Conservation (phyloP, 371 early-diverging fungal genomes). For the Mucor velutinosus region DNA sequence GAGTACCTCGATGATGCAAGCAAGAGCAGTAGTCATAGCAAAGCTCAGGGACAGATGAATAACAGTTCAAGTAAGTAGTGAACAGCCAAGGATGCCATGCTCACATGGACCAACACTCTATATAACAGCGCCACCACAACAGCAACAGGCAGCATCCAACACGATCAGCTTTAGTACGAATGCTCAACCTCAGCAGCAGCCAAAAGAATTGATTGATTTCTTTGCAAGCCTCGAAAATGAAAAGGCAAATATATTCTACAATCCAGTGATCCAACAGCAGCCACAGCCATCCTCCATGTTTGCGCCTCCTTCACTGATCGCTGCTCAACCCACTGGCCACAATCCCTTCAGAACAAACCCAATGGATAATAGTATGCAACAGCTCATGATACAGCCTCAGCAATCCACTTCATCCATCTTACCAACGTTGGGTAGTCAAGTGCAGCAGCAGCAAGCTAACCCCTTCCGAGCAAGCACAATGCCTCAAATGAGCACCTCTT, state of each 20-base stretch:
- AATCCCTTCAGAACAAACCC: constrained; percentile 22
- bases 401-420: constrained; percentile 1
- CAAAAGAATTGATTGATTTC: constrained; percentile 69
- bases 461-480: constrained; percentile 33
- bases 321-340: constrained; percentile 11
- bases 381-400: not conserved
- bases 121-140: not conserved
- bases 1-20: constrained; percentile 66
- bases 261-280: constrained; percentile 22
- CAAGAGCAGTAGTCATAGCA: not conserved
- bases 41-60: not conserved
- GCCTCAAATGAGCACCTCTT: not conserved
- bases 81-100: not conserved
- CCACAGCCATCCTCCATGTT: not conserved
- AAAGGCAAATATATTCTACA: constrained; percentile 44
- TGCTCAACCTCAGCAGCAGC: constrained; percentile 27
- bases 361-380: not conserved
- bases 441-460: constrained; percentile 11
- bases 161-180: constrained; percentile 2
- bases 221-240: constrained; percentile 76
- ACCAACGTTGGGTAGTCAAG: not conserved
- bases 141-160: constrained; percentile 6
- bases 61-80: constrained; percentile 1
- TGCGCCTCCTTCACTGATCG: not conserved
- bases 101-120: not conserved